These are phyloP conservation scores for Symbiodinium natans DNA, from an alignment of 73 alveolate species.

Conservation along the genomic window DNA sequence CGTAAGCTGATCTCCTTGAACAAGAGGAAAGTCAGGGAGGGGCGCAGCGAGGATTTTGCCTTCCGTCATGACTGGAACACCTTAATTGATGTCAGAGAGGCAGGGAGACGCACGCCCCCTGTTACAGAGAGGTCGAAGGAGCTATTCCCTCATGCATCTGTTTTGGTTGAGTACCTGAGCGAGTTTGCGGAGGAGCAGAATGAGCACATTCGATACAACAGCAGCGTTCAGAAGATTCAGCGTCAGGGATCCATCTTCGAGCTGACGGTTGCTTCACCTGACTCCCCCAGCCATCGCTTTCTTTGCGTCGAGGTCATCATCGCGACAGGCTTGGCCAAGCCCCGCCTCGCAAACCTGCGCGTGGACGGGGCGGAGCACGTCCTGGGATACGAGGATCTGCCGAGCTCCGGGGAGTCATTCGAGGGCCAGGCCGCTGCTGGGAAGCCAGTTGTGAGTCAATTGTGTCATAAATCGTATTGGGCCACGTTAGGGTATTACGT, in stretches of 20 bases:
- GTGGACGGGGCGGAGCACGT: constrained; percentile 44
- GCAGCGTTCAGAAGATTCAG: background rate
- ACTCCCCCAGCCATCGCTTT: background rate
- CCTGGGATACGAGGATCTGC: constrained; percentile 64
- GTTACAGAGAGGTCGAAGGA: constrained; percentile 56
- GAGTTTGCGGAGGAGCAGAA: constrained; percentile 70
- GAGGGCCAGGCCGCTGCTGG: constrained; percentile 69
- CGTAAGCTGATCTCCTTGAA: constrained; percentile 75
- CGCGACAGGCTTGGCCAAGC: constrained; percentile 40
- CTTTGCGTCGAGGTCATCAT: constrained; percentile 28
- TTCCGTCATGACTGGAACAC: constrained; percentile 88
- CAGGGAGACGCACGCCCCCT: constrained; percentile 18
- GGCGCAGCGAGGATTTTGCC: constrained; percentile 47
- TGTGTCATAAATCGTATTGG: too few relatives aligned
- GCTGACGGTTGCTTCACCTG: background rate
- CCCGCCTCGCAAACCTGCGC: constrained; percentile 5
- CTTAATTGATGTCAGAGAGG: constrained; percentile 42
- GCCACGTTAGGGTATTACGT: too few relatives aligned
- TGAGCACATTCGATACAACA: constrained; percentile 13
- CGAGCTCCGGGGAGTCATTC: constrained; percentile 48
- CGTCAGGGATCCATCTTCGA: background rate
- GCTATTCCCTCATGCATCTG: constrained; percentile 69
- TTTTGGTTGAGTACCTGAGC: constrained; percentile 33
- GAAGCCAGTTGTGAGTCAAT: too few relatives aligned
- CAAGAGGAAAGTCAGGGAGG: constrained; percentile 42